Base-by-base conservation (phyloP, 2,329 filamentous ascomycete genomes). In the Hymenotorrendiella dingleyae region DNA sequence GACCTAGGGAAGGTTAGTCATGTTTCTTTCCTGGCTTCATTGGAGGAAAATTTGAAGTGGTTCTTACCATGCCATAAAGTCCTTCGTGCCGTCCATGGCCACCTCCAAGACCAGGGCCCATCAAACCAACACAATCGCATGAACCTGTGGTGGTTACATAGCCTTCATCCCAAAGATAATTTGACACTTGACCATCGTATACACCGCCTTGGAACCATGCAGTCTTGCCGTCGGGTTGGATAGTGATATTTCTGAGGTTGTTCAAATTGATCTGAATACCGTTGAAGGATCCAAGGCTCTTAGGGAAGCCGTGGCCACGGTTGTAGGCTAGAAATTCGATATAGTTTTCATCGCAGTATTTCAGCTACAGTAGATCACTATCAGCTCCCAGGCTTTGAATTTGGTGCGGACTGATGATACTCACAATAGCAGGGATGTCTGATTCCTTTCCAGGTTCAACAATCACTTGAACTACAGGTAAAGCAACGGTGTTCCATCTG, bases 261-360 rank as follows among this genome's bases (percentile, higher is more conserved):
- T 19, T 19, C 21, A 42, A 39, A 17, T 32, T 17, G 11, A 33
- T 49, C 11, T 36, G 7, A 26, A 43, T 40, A 27, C n/a, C 57
- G 3, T 42, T 21, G 22, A 48, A 24, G 16, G 14, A 24, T 16
- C 38, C 33, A 1, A 48, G 26, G 4, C 30, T 46, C 9, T 22
- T 20, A 17, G 43, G 42, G 11, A 68, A 62, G 2, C 73, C 75
- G 45, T 80, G 76, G 2, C 63, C 66, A n/a, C 71, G 69, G 50
- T 72, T 76, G 54, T 65, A 68, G 0, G 72, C 68, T 1, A 79
- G 65, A 16, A 47, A 47, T 6, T 9, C 7, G 11, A 47, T 23
- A 11, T 19, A 32, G 21, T 43, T 23, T 4, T n/a, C 8, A 26
- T 47, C 40, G n/a, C 19, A 22, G 24, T 47, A 47, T 34, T 30